Conservation (phyloP, 176 grass and related monocot species). For the Phragmites australis region DNA sequence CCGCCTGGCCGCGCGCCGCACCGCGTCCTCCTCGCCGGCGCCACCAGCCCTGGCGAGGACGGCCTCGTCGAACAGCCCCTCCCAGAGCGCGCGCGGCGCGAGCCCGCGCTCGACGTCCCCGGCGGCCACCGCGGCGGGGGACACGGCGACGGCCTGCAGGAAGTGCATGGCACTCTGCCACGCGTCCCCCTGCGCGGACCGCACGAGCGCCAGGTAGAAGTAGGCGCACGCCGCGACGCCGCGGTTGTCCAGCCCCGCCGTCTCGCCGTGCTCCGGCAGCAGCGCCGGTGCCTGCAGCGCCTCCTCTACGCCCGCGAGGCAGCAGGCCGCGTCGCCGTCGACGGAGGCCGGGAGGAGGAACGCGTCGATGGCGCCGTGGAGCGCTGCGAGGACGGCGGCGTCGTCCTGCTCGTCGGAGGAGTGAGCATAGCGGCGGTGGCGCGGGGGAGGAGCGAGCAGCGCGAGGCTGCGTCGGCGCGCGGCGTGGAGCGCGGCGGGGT, state of each 20-base stretch:
- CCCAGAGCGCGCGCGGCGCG: slow-evolving; percentile 63
- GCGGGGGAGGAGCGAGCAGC: slow-evolving; percentile 16
- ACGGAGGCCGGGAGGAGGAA: neutral
- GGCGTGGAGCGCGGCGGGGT: slow-evolving; percentile 37
- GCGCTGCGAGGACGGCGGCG: slow-evolving; percentile 54
- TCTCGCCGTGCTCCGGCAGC: slow-evolving; percentile 72
- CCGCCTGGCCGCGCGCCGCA: slow-evolving; percentile 51
- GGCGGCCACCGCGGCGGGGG: slow-evolving; percentile 38
- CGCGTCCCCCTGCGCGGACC: slow-evolving; percentile 59
- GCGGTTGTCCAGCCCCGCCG: slow-evolving; percentile 62
- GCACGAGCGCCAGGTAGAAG: slow-evolving; percentile 83
- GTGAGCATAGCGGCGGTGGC: neutral
- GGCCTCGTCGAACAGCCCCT: slow-evolving; percentile 55
- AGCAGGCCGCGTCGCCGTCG: neutral
- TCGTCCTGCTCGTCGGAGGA: slow-evolving; percentile 26
- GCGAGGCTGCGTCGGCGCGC: slow-evolving; percentile 33
- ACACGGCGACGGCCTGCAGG: slow-evolving; percentile 68
- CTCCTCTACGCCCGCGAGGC: slow-evolving; percentile 57
- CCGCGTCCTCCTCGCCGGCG: slow-evolving; percentile 48
- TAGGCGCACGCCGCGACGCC: slow-evolving; percentile 76
- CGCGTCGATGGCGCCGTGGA: slow-evolving; percentile 57
- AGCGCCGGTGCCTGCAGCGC: slow-evolving; percentile 80
- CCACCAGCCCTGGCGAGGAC: slow-evolving; percentile 34
- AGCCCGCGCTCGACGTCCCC: slow-evolving; percentile 28
- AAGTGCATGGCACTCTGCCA: slow-evolving; percentile 96